Evolutionary conservation across 2,329 filamentous ascomycete genomes (phyloP).

Genomic region (Diaporthe citri): DNA sequence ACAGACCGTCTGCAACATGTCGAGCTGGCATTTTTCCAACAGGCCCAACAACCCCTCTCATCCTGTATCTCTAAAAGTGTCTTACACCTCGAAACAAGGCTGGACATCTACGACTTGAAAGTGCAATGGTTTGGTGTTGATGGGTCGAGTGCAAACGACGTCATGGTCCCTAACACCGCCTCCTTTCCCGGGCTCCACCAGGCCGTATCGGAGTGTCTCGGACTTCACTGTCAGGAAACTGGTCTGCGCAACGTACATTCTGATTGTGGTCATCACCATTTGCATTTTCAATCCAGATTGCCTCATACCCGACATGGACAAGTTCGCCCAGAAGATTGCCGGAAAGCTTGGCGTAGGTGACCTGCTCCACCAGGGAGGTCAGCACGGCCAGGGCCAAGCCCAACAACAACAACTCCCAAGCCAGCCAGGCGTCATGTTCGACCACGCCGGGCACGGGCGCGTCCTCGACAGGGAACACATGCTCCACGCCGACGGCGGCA

Average conservation of each 20-base stretch:
- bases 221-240: constrained; percentile 25
- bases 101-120: neutral
- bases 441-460: constrained; percentile 4
- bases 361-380: constrained; percentile 7
- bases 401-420: neutral
- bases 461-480: constrained; percentile 42
- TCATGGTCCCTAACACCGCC: constrained; percentile 26
- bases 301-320: constrained; percentile 12
- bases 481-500: constrained; percentile 53
- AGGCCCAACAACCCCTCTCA: neutral
- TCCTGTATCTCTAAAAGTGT: neutral
- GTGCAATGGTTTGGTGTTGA: constrained; percentile 15
- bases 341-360: constrained; percentile 23
- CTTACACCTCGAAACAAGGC: neutral
- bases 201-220: constrained; percentile 19
- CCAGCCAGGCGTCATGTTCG: constrained; percentile 14
- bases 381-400: neutral
- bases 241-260: constrained; percentile 25
- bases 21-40: neutral
- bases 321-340: constrained; percentile 26
- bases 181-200: constrained; percentile 18
- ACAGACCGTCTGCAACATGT: neutral
- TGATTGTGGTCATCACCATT: constrained; percentile 13
- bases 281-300: neutral
- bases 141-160: constrained; percentile 25